Base-by-base conservation (phyloP, 2,329 filamentous ascomycete genomes). In the Nemania abortiva region DNA sequence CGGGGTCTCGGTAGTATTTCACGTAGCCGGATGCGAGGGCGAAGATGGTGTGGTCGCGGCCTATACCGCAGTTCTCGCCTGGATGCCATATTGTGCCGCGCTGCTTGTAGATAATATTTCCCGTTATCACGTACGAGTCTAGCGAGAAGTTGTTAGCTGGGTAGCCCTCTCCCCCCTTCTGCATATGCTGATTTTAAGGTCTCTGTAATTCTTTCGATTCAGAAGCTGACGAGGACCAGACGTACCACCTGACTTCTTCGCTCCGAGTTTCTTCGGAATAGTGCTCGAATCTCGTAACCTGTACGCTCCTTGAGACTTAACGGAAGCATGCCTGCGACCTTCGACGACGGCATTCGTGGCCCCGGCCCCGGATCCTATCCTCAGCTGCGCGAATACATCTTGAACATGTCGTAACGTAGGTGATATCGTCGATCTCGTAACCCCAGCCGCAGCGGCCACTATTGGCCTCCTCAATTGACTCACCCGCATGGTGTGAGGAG, bases 71-170 rank as follows among this genome's bases (percentile, higher is more conserved):
- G 83, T 99, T 98, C 80, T 98, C 96, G 77, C 96, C 96, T 0
- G 96, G 92, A 80, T 91, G 95, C 96, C 96, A 99, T 77, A 91
- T 89, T 3, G 96, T 97, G 76, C 96, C 96, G 77, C 95, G 91
- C 82, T 99, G 96, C 80, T 94, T 94, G 88, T 96, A 99, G 83
- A 99, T 92, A 82, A 99, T 99, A 85, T 97, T 98, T 63, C 96
- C 96, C 4, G 95, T 92, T 67, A 97, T 92, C 42, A 99, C 96
- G 81, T 91, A 97, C 84, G 98, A 92, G 79, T 95, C 92, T 95
- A 78, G 67, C 13, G 5, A 34, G 6, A 22, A 34, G 13, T 22
- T 5, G n/a, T 34, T 34, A 22, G 61, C 58, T 67, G 62, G 55
- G 39, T 10, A 39, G 22, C 29, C 49, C 13, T 37, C 6, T 52